These are phyloP conservation scores for Thuidium tamariscinum DNA, from an alignment of 225 moss, liverwort and hornwort species.

Conservation along the genomic window DNA sequence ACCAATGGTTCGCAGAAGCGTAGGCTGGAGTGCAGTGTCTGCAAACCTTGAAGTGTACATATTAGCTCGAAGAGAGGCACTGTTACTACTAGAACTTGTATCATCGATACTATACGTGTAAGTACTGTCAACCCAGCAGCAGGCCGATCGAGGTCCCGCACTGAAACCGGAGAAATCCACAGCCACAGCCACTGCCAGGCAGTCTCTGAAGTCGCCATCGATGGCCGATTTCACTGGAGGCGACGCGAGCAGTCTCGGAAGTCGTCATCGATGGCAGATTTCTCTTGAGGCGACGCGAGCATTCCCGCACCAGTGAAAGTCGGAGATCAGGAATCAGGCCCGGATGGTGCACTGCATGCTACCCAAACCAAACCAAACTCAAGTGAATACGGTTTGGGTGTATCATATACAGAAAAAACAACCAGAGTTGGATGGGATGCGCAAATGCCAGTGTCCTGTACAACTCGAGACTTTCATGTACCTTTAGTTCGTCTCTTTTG, in stretches of 20 bases:
- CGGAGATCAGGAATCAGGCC: neutral
- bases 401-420: neutral
- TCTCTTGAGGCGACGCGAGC: neutral
- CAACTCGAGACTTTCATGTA: neutral
- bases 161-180: neutral
- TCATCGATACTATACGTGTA: slow-evolving; percentile 6
- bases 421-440: neutral
- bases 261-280: neutral
- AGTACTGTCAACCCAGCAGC: neutral
- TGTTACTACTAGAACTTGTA: slow-evolving; percentile 38
- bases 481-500: neutral
- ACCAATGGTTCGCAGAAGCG: slow-evolving; percentile 32
- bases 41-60: slow-evolving; percentile 59
- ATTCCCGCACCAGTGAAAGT: neutral
- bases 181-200: no score
- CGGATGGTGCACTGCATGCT: neutral
- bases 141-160: neutral
- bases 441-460: neutral
- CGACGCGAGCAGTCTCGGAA: neutral
- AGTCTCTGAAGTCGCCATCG: neutral
- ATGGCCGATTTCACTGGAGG: neutral
- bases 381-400: neutral
- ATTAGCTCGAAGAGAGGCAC: slow-evolving; percentile 48
- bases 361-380: neutral
- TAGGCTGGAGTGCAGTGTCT: slow-evolving; percentile 46